Percentiles rank a stretch among this genome's conserved stretches.
These are phyloP conservation scores for Telfairia occidentalis DNA, from an alignment of 331 rosid species.

Conservation along the genomic window DNA sequence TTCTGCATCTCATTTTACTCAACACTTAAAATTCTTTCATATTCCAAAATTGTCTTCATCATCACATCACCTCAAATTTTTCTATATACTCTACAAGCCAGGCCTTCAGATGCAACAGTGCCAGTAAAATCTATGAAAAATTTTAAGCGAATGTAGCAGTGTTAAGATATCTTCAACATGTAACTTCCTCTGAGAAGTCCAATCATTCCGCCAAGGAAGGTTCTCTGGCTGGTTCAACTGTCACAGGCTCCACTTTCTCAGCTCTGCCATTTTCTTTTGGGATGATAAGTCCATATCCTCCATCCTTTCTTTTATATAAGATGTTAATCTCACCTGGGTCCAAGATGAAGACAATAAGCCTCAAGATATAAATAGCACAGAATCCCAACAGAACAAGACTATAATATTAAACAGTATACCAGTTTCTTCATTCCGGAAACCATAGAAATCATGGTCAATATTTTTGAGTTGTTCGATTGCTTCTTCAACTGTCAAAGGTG, in stretches of 20 bases:
- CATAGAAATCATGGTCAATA: conserved; percentile 83
- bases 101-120: conserved; percentile 1
- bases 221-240: conserved; percentile 34
- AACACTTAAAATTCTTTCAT: not conserved
- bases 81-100: not conserved
- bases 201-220: conserved; percentile 45
- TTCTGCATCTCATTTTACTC: not conserved
- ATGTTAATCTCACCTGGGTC: conserved; percentile 71
- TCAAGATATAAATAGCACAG: conserved; percentile 1
- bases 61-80: not conserved
- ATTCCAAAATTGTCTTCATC: conserved; percentile 3
- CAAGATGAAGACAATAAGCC: conserved; percentile 10
- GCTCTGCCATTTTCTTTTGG: conserved; percentile 54
- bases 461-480: conserved; percentile 81
- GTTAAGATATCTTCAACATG: not conserved
- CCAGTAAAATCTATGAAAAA: not conserved
- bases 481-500: conserved; percentile 80
- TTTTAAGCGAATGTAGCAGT: not conserved
- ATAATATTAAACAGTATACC: conserved; percentile 28
- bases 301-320: conserved; percentile 66
- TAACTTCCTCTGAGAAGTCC: conserved; percentile 15
- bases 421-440: conserved; percentile 86
- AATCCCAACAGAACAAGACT: not conserved
- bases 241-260: conserved; percentile 31
- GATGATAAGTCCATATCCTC: conserved; percentile 80